These are phyloP conservation scores for Fusarium chlamydosporum DNA, from an alignment of 2,329 filamentous ascomycete species.

Conservation along the genomic window DNA sequence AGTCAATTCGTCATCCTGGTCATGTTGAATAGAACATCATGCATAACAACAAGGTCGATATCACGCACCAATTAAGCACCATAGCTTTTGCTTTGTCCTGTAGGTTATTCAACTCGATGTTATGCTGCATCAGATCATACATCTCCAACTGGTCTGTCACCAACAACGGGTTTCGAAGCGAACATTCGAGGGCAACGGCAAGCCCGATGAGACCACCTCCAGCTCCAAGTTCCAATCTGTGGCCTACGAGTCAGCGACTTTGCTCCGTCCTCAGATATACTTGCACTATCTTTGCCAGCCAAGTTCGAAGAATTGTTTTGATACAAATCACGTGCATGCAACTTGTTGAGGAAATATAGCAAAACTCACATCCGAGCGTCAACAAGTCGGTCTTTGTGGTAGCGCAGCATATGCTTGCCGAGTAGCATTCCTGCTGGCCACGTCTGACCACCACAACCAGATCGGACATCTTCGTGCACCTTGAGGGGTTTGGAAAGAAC, in stretches of 20 bases:
- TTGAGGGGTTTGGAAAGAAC: constrained; percentile 77
- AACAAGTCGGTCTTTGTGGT: constrained; percentile 73
- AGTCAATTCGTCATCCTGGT: constrained; percentile 18
- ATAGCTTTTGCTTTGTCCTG: constrained; percentile 72
- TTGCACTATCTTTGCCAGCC: constrained; percentile 23
- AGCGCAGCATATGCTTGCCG: constrained; percentile 85
- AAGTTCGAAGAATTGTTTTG: background rate
- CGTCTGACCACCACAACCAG: constrained; percentile 92
- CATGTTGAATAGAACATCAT: constrained; percentile 45
- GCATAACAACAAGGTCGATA: constrained; percentile 8
- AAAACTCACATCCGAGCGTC: constrained; percentile 76
- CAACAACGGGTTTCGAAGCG: constrained; percentile 69
- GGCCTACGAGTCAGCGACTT: constrained; percentile 44
- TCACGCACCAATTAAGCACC: constrained; percentile 83
- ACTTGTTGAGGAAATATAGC: constrained; percentile 10
- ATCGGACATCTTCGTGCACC: constrained; percentile 86
- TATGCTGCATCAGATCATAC: constrained; percentile 86
- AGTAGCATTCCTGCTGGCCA: constrained; percentile 96
- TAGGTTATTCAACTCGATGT: constrained; percentile 85
- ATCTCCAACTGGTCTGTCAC: constrained; percentile 92
- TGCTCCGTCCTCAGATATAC: constrained; percentile 11
- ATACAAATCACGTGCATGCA: constrained; percentile 30
- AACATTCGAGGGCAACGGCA: constrained; percentile 70
- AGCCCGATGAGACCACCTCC: constrained; percentile 89
- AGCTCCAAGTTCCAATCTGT: constrained; percentile 89